phyloP scores from a whole-genome alignment of 495 filamentous ascomycete genomes.

The Daldinia decipiens region DNA sequence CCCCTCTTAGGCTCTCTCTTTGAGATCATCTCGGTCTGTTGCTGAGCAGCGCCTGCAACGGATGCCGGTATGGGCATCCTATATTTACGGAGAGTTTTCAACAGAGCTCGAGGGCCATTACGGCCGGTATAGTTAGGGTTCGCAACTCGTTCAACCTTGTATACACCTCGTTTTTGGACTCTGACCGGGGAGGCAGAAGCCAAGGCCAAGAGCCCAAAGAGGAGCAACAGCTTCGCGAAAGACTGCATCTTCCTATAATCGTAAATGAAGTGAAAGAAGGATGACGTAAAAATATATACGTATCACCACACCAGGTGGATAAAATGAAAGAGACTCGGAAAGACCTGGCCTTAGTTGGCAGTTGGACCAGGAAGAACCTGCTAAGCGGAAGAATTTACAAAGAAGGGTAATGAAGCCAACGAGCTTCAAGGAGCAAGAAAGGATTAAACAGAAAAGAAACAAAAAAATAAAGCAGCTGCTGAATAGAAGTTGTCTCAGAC shows the following conservation, averaged over 20 bases:
- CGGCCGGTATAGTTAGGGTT: constrained; percentile 62
- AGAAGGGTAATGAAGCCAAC: constrained; percentile 31
- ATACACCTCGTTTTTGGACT: constrained; percentile 59
- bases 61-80: constrained; percentile 60
- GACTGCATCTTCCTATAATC: constrained; percentile 49
- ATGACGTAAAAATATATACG: constrained; percentile 17
- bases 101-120: constrained; percentile 66
- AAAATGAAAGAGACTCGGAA: constrained; percentile 23
- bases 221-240: constrained; percentile 48
- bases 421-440: constrained; percentile 20
- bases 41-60: constrained; percentile 52
- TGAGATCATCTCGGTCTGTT: constrained; percentile 46
- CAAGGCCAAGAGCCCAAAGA: constrained; percentile 53
- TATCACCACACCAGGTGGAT: constrained; percentile 44
- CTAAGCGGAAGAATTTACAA: constrained; percentile 28
- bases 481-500: constrained; percentile 44
- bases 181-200: constrained; percentile 53
- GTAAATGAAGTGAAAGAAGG: constrained; percentile 13
- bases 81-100: constrained; percentile 73
- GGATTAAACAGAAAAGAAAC: constrained; percentile 16
- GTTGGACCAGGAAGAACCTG: constrained; percentile 16
- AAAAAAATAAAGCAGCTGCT: constrained; percentile 27
- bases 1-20: constrained; percentile 41
- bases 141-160: constrained; percentile 68
- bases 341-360: constrained; percentile 21